Evolutionary conservation across 805 yeast species (phyloP).

Genomic region (Wickerhamiella brachini): DNA sequence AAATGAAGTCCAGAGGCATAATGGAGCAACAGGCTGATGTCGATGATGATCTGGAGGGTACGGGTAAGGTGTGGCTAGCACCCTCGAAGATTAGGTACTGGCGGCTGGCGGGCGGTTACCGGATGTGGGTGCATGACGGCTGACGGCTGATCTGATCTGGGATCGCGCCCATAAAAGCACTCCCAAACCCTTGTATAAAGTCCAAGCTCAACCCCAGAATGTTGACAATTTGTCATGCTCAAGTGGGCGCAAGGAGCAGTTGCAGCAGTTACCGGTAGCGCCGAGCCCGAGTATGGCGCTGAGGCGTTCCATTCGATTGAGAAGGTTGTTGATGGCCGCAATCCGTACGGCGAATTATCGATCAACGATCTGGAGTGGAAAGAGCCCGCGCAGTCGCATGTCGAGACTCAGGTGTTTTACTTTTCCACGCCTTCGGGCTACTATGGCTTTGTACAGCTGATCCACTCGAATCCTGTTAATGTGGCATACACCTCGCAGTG

Average conservation of each 20-base stretch:
- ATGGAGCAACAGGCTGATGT: too few relatives aligned
- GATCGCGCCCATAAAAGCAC: too few relatives aligned
- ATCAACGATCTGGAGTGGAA: constrained; percentile 64
- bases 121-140: too few relatives aligned
- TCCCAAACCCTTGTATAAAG: neutral
- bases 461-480: constrained; percentile 85
- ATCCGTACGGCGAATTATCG: constrained; percentile 46
- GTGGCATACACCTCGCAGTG: constrained; percentile 76
- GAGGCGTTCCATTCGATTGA: constrained; percentile 84
- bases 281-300: constrained; percentile 92
- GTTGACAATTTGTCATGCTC: constrained; percentile 13
- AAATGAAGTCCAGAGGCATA: too few relatives aligned
- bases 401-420: constrained; percentile 90
- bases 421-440: constrained; percentile 49
- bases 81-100: too few relatives aligned
- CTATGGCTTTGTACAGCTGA: constrained; percentile 83
- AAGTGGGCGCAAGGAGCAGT: constrained; percentile 24
- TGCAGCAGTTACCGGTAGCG: constrained; percentile 90
- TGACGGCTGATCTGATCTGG: too few relatives aligned
- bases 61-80: too few relatives aligned
- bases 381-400: constrained; percentile 69
- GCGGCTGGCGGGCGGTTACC: too few relatives aligned
- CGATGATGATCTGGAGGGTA: too few relatives aligned
- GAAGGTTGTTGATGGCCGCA: constrained; percentile 38
- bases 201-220: neutral